Base-by-base conservation (phyloP, 2,329 filamentous ascomycete species). In the Gremmenia infestans region DNA sequence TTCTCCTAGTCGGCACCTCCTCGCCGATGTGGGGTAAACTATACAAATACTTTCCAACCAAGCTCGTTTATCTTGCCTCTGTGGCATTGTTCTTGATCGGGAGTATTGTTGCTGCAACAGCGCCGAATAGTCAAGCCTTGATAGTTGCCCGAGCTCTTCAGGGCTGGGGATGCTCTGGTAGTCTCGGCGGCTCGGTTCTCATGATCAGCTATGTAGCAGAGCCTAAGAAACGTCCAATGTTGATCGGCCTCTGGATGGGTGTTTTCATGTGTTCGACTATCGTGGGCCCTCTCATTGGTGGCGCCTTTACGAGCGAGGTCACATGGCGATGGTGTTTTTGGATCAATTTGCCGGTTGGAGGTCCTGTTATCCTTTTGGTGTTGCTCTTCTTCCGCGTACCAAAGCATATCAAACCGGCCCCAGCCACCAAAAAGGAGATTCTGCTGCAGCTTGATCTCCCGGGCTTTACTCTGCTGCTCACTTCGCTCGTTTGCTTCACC, bases 371-470 rank as follows among this genome's bases (percentile, higher is more conserved):
- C 0, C 28, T 47, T 9, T 14, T 54, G 5, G 22, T 60, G 8
- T 45, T 54, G 4, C n/a, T 58, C 35, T 81, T 83, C 59, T 76
- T 78, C 68, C 63, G 68, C 57, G 71, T 70, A 40, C 74, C 72
- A 37, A 66, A 62, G 39, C 67, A 62, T 54, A 72, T 70, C 19
- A 63, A 71, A 1, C 71, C 71, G 2, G 61, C 62, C 32, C 47
- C 68, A 56, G 66, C 71, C 1, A 63, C 72, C 3, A 60, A 73
- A 14, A 57, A 63, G 8, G 72, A 77, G 61, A 77, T 76, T 66
- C 47, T 78, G 17, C 63, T 71, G 0, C 73, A 78, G 60, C 72
- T 79, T 65, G 77, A 79, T 54, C 67, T 72, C 4, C 43, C 72
- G 5, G 77, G 76, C 2, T 69, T 72, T 12, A 57, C 68, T 19